These are phyloP conservation scores for Penicillium diatomitis DNA, from an alignment of 495 filamentous ascomycete genomes.

Conservation along the genomic window DNA sequence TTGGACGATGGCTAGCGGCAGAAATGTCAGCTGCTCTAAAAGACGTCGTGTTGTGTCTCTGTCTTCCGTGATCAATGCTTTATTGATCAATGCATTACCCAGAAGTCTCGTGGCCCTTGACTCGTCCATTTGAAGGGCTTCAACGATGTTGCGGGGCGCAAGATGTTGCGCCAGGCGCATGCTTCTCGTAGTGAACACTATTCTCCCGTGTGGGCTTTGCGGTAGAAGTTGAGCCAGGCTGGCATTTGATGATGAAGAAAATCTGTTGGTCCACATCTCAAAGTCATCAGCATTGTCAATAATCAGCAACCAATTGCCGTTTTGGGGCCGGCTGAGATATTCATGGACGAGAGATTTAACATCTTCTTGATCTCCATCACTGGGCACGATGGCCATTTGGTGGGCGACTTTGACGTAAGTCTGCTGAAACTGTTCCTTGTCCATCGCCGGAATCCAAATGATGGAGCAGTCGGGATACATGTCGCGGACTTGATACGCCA, in stretches of 20 bases:
- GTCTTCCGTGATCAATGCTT: constrained; percentile 12
- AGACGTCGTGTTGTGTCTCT: constrained; percentile 6
- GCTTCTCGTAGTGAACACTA: constrained; percentile 33
- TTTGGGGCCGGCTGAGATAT: constrained; percentile 16
- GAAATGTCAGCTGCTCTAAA: constrained; percentile 17
- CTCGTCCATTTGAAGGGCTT: constrained; percentile 20
- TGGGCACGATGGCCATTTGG: constrained; percentile 5
- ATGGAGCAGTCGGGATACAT: constrained; percentile 31
- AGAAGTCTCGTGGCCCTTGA: constrained; percentile 9
- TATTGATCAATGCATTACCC: constrained; percentile 17
- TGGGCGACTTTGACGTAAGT: constrained; percentile 33
- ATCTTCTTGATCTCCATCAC: not conserved
- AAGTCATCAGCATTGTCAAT: constrained; percentile 35
- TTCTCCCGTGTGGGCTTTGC: constrained; percentile 6
- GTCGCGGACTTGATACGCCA: constrained; percentile 32
- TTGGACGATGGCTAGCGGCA: constrained; percentile 36
- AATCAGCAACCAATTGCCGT: constrained; percentile 30
- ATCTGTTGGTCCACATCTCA: constrained; percentile 15
- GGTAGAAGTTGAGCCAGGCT: too few species aligned
- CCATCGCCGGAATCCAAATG: constrained; percentile 41
- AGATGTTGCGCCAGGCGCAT: constrained; percentile 16
- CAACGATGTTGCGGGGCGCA: constrained; percentile 10
- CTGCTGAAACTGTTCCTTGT: constrained; percentile 32
- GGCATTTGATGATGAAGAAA: too few species aligned
- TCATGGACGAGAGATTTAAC: constrained; percentile 14